phyloP scores from a whole-genome alignment of 495 filamentous ascomycete species.

The Thermothielavioides terrestris region DNA sequence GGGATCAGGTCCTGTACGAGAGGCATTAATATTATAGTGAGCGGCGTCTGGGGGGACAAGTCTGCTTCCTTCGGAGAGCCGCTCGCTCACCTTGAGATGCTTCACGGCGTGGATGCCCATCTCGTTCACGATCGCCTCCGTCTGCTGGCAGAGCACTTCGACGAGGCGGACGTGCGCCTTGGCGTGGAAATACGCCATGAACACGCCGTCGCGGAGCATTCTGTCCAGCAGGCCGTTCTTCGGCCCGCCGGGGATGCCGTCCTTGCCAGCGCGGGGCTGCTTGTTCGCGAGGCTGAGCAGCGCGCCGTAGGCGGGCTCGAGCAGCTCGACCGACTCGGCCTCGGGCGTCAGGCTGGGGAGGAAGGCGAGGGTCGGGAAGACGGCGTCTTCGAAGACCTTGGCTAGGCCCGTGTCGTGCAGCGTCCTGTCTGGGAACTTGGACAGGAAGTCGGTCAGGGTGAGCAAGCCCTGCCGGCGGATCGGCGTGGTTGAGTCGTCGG shows the following conservation, averaged over 20 bases:
- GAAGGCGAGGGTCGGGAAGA: constrained; percentile 62
- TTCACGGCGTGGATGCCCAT: constrained; percentile 64
- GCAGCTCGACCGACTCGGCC: constrained; percentile 55
- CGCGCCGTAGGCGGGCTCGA: constrained; percentile 57
- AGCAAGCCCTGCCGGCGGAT: constrained; percentile 54
- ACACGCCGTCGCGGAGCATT: constrained; percentile 48
- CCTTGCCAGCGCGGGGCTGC: constrained; percentile 9
- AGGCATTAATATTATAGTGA: constrained; percentile 7
- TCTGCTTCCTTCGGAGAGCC: background rate
- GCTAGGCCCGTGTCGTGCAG: constrained; percentile 66
- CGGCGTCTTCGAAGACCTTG: constrained; percentile 68
- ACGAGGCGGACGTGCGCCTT: constrained; percentile 44
- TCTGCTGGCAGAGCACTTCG: constrained; percentile 49
- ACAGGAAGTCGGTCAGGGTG: constrained; percentile 53
- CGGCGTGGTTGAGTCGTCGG: constrained; percentile 56
- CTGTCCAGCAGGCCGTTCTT: constrained; percentile 38
- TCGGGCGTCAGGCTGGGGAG: constrained; percentile 75
- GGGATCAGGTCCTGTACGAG: constrained; percentile 57
- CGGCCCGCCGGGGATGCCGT: constrained; percentile 9
- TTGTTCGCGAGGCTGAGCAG: constrained; percentile 52
- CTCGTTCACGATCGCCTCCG: constrained; percentile 43
- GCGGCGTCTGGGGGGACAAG: background rate
- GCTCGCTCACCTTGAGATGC: constrained; percentile 53
- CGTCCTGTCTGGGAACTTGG: constrained; percentile 45
- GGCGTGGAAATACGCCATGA: constrained; percentile 46